Percentiles rank a stretch among this genome's conserved stretches.
phyloP scores from a whole-genome alignment of 2,329 filamentous ascomycete species.

The Hypoxylon sp. region DNA sequence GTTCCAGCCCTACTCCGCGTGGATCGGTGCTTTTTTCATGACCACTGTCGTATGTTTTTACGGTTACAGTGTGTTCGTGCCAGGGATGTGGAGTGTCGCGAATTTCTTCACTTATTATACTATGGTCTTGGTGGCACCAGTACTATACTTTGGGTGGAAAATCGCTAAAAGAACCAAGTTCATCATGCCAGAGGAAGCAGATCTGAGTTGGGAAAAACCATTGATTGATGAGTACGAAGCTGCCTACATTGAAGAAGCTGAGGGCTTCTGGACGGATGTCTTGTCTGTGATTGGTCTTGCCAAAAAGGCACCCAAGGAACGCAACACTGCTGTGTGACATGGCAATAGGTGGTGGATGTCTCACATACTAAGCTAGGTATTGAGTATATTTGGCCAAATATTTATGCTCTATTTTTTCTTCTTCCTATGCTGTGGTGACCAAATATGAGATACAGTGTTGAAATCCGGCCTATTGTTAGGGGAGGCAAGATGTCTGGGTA shows the following conservation, averaged over 20 bases:
- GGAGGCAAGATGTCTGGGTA: too few species aligned
- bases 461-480: too few species aligned
- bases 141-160: constrained; percentile 73
- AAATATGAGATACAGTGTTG: too few species aligned
- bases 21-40: constrained; percentile 58
- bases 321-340: too few species aligned
- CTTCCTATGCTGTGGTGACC: too few species aligned
- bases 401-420: too few species aligned
- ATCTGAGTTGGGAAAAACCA: constrained; percentile 70
- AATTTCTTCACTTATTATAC: constrained; percentile 62
- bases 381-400: too few species aligned
- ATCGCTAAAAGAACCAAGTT: constrained; percentile 70
- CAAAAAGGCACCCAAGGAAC: background rate
- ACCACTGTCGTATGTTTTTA: constrained; percentile 62
- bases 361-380: too few species aligned
- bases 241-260: constrained; percentile 54
- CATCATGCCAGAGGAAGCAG: constrained; percentile 65
- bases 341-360: too few species aligned
- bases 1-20: constrained; percentile 70
- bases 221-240: constrained; percentile 66
- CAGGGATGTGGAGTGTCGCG: constrained; percentile 51
- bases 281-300: constrained; percentile 3
- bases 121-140: constrained; percentile 61
- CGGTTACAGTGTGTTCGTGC: constrained; percentile 65
- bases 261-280: constrained; percentile 16